These are phyloP conservation scores for Poterioochromonas sp. DNA, from an alignment of 352 stramenopile species.

Conservation along the genomic window DNA sequence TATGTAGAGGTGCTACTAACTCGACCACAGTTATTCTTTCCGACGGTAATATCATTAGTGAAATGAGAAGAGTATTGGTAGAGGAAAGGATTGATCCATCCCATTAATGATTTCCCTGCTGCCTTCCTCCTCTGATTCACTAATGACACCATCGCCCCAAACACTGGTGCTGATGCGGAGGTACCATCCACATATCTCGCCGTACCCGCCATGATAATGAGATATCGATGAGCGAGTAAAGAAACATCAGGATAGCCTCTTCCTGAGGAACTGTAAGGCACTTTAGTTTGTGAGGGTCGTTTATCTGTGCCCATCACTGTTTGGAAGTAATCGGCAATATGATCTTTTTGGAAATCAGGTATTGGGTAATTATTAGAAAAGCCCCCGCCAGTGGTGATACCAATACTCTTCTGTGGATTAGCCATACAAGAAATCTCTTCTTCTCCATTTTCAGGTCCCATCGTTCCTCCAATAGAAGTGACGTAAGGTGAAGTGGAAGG, in stretches of 20 bases:
- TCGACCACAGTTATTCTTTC: slow-evolving; percentile 2
- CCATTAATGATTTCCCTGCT: not conserved
- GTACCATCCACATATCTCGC: not conserved
- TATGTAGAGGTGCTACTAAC: not conserved
- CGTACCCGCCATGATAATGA: not conserved
- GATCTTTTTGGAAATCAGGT: slow-evolving; percentile 26
- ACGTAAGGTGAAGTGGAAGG: slow-evolving; percentile 37
- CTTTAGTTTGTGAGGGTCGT: too few species aligned
- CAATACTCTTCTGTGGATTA: not conserved
- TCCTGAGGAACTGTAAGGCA: not conserved
- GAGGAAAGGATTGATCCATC: not conserved
- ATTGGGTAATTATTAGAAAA: slow-evolving; percentile 15
- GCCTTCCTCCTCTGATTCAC: not conserved
- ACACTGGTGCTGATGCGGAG: not conserved
- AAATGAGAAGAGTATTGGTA: not conserved
- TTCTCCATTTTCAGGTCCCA: not conserved
- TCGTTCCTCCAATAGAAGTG: slow-evolving; percentile 23
- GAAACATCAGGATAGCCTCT: slow-evolving; percentile 7
- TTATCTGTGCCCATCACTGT: too few species aligned
- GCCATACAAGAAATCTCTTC: slow-evolving; percentile 30
- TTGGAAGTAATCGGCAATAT: not conserved
- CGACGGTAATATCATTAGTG: not conserved
- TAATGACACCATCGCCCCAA: not conserved
- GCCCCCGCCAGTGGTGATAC: slow-evolving; percentile 34
- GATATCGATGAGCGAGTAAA: not conserved